These are phyloP conservation scores for Leccinum aurantiacum DNA, from an alignment of 768 basidiomycete species.

Conservation along the genomic window DNA sequence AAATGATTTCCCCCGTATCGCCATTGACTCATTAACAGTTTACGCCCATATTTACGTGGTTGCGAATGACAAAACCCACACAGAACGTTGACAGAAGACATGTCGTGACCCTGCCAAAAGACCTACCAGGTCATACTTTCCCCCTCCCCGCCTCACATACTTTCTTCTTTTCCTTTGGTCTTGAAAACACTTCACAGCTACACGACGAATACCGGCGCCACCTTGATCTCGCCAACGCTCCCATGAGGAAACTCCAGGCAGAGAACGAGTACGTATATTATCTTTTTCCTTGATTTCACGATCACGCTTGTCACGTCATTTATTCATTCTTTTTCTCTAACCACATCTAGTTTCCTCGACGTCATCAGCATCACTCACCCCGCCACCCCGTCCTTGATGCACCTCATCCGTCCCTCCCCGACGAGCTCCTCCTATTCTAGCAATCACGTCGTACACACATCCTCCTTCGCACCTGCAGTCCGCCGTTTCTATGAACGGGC, in stretches of 20 bases:
- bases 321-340: not conserved
- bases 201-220: slow-evolving; percentile 30
- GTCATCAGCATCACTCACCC: slow-evolving; percentile 33
- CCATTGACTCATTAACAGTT: too few relatives aligned
- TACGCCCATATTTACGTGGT: too few relatives aligned
- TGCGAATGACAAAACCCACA: too few relatives aligned
- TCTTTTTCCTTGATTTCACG: not conserved
- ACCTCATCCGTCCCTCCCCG: slow-evolving; percentile 30
- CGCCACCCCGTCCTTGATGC: slow-evolving; percentile 33
- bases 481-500: slow-evolving; percentile 28
- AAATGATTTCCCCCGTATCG: too few relatives aligned
- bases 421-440: slow-evolving; percentile 18
- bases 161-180: too few relatives aligned
- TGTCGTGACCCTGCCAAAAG: too few relatives aligned
- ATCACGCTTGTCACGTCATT: not conserved
- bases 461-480: slow-evolving; percentile 4
- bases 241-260: slow-evolving; percentile 31
- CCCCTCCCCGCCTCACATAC: too few relatives aligned
- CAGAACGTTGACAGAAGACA: too few relatives aligned
- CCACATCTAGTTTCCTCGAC: slow-evolving; percentile 27
- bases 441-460: slow-evolving; percentile 19
- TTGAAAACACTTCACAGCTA: slow-evolving; percentile 6
- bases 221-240: slow-evolving; percentile 27
- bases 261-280: slow-evolving; percentile 31
- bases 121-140: too few relatives aligned